Evolutionary conservation across 1,284 basidiomycete species (phyloP), one percentile per base, ranked within the genome.

Genomic region (Tetrapyrgos nigripes): DNA sequence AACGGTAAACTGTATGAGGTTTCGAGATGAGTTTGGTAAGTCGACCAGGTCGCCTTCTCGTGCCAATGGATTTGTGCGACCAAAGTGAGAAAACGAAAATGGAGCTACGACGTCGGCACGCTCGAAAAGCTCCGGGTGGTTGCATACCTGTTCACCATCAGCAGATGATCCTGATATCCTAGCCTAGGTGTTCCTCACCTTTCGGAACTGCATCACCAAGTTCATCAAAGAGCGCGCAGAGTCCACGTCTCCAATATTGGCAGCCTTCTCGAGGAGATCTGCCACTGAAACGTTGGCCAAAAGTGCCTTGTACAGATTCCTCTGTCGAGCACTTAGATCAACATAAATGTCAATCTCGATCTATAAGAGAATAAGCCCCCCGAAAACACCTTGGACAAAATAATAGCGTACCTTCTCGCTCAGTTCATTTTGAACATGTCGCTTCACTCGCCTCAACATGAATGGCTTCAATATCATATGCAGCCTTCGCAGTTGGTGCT

Each of bases 401-500:
- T 9, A 19, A 14, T 9, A 21, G 28, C 55, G 13, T 29, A 90
- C 94, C 92, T 99, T 99, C 72, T 99, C 97, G 66, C 96, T 97
- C n/a, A 99, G 85, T 77, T 99, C 97, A 73, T 99, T 99, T 76
- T 99, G 97, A 17, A 99, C 97, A 75, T 99, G 95, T 63, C 95
- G 91, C 79, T 99, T 99, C 61, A 99, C 93, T 63, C 97, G 89
- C 62, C 97, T 86, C 59, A 99, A 79, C 97, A 99, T 99, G 83
- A 99, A 99, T 10, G 97, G 97, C 74, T 99, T 98, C 67, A 99
- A 81, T 62, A 99, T 99, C 95, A 99, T 98, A 73, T 99, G 97
- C 62, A 99, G 78, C 56, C 97, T 88, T 57, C 95, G 87, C 40
- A 99, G 81, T 74, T 99, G 97, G 73, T 98, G 92, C 71, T 98